A percentile compares a stretch with the other conserved stretches of the same genome.
phyloP scores from a whole-genome alignment of 1,284 basidiomycete genomes.

The Melampsora larici-populina region DNA sequence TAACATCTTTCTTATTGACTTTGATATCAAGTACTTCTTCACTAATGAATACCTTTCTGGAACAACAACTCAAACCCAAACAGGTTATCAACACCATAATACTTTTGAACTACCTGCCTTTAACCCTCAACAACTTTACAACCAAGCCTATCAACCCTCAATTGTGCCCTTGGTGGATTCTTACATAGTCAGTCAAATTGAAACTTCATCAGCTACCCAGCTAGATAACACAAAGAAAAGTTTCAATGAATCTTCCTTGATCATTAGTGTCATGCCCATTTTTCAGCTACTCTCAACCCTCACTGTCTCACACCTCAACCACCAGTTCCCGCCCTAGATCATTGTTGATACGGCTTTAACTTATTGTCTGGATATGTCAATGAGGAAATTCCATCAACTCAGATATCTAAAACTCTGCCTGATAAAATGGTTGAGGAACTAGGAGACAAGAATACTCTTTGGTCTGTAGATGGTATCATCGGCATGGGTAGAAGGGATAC shows the following conservation, averaged over 20 bases:
- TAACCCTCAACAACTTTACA: conserved; percentile 68
- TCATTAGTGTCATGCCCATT: conserved; percentile 64
- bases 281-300: conserved; percentile 77
- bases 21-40: neutral
- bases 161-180: conserved; percentile 82
- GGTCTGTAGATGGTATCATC: conserved; percentile 26
- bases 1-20: neutral
- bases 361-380: conserved; percentile 52
- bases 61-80: neutral
- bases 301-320: conserved; percentile 78
- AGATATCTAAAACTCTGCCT: conserved; percentile 31
- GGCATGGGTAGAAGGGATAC: conserved; percentile 20
- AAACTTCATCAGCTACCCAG: neutral
- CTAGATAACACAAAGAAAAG: neutral
- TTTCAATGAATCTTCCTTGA: neutral
- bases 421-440: conserved; percentile 54
- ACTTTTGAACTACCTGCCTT: conserved; percentile 45
- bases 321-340: conserved; percentile 74
- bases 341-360: conserved; percentile 69
- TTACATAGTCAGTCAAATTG: conserved; percentile 58
- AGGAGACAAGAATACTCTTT: conserved; percentile 22
- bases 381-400: conserved; percentile 14
- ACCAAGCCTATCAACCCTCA: conserved; percentile 70
- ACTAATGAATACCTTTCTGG: neutral
- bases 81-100: conserved; percentile 32